These are phyloP conservation scores for Podaxis sp. DNA, from an alignment of 768 basidiomycete species.

Conservation along the genomic window DNA sequence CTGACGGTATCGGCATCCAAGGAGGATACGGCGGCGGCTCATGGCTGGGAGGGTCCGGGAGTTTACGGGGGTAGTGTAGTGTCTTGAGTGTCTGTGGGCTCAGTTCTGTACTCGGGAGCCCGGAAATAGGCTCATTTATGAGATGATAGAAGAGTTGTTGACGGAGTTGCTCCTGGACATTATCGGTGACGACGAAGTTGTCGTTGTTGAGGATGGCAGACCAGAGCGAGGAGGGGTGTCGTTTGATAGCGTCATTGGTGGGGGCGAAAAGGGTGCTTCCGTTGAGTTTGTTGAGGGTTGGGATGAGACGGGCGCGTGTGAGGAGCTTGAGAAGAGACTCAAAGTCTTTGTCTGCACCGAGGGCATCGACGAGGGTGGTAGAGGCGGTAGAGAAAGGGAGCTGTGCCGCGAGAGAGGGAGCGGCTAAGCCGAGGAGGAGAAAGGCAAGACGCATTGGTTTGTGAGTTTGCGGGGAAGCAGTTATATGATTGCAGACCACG, in stretches of 20 bases:
- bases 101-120: slow-evolving; percentile 36
- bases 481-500: slow-evolving; percentile 4
- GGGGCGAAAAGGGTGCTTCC: slow-evolving; percentile 90
- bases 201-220: slow-evolving; percentile 36
- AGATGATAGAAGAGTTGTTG: slow-evolving; percentile 95
- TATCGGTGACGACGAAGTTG: slow-evolving; percentile 53
- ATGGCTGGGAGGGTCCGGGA: slow-evolving; percentile 56
- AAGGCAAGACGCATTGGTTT: slow-evolving; percentile 19
- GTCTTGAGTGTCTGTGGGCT: slow-evolving; percentile 49
- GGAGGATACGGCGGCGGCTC: slow-evolving; percentile 76
- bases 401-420: slow-evolving; percentile 27
- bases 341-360: slow-evolving; percentile 76
- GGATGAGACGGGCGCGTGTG: slow-evolving; percentile 84
- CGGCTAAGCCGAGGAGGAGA: slow-evolving; percentile 18
- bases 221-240: slow-evolving; percentile 43
- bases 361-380: slow-evolving; percentile 73
- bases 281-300: slow-evolving; percentile 85
- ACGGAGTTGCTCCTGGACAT: slow-evolving; percentile 78
- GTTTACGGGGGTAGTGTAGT: slow-evolving; percentile 66
- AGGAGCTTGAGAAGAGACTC: slow-evolving; percentile 71
- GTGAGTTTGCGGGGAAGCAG: no score
- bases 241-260: slow-evolving; percentile 85
- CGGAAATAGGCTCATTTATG: slow-evolving; percentile 72
- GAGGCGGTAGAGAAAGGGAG: slow-evolving; percentile 30
- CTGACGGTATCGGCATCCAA: slow-evolving; percentile 83